A percentile compares a stretch with the other conserved stretches of the same genome.
Conservation (phyloP, 129 eudicot species). For the Lactuca saligna region DNA sequence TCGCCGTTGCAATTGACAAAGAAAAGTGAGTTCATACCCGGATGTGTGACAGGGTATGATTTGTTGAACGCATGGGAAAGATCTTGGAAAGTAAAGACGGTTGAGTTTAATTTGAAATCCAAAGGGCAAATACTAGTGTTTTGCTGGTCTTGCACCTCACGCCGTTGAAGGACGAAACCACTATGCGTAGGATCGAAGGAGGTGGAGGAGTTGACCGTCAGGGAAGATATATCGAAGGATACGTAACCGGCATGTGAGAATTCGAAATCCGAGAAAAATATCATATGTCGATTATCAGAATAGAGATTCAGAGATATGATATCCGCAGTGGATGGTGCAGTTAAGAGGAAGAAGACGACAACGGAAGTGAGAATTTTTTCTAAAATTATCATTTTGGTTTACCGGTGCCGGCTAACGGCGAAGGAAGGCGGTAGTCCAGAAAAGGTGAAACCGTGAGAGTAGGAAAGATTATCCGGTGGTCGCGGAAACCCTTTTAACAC, state of each 20-base stretch:
- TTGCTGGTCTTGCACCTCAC: too few species aligned
- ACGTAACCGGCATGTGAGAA: neutral
- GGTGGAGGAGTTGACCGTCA: neutral
- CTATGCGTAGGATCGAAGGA: neutral
- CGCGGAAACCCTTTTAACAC: too few species aligned
- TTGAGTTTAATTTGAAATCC: neutral
- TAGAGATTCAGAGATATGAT: neutral
- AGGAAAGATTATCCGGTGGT: too few species aligned
- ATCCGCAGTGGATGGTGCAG: neutral
- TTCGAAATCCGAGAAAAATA: neutral
- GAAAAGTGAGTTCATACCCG: slow-evolving; percentile 70
- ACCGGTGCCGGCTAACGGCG: too few species aligned
- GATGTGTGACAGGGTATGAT: slow-evolving; percentile 52
- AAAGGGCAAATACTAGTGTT: too few species aligned
- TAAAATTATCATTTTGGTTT: neutral
- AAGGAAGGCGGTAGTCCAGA: too few species aligned
- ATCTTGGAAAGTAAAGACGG: neutral
- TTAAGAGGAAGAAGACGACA: neutral
- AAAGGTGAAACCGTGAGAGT: too few species aligned
- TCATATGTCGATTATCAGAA: neutral
- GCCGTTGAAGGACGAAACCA: neutral
- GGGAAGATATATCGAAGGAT: neutral
- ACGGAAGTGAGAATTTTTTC: neutral
- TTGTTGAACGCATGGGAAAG: slow-evolving; percentile 33
- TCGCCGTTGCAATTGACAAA: slow-evolving; percentile 88